These are phyloP conservation scores for Fusarium pilosicola DNA, from an alignment of 2,329 filamentous ascomycete species.

Conservation along the genomic window DNA sequence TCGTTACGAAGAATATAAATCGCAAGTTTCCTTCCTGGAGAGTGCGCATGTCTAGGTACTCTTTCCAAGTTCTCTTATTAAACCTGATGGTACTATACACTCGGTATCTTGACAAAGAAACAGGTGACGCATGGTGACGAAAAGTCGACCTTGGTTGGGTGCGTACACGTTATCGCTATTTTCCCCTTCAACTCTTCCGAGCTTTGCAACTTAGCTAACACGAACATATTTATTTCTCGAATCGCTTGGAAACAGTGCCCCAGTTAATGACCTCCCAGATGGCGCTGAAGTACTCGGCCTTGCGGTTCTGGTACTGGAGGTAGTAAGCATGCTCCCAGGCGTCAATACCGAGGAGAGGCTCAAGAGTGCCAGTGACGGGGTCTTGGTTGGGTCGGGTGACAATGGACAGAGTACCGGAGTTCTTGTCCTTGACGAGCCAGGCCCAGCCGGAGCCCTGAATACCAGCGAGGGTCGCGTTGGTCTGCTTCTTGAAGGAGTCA, in stretches of 20 bases:
- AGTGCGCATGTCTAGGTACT: slow-evolving; percentile 14
- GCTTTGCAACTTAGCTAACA: neutral
- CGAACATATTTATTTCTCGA: slow-evolving; percentile 55
- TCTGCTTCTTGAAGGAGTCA: slow-evolving; percentile 71
- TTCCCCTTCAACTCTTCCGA: neutral
- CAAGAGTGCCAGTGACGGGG: slow-evolving; percentile 83
- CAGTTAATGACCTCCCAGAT: slow-evolving; percentile 98
- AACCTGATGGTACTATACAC: slow-evolving; percentile 36
- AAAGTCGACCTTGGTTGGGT: neutral
- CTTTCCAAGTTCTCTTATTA: slow-evolving; percentile 13
- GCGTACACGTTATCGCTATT: slow-evolving; percentile 22
- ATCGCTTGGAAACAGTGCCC: slow-evolving; percentile 86
- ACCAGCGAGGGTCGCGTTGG: slow-evolving; percentile 74
- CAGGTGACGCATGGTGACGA: slow-evolving; percentile 1
- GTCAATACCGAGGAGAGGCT: slow-evolving; percentile 87
- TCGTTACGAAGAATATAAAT: neutral
- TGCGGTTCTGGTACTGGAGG: slow-evolving; percentile 95
- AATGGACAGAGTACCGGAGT: slow-evolving; percentile 69
- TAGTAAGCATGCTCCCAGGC: slow-evolving; percentile 98
- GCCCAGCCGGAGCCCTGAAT: slow-evolving; percentile 92
- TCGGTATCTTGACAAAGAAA: slow-evolving; percentile 33
- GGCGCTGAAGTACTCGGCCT: slow-evolving; percentile 93
- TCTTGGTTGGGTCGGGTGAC: slow-evolving; percentile 87
- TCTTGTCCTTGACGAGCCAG: slow-evolving; percentile 82
- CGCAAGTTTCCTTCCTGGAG: neutral